Conservation (phyloP, 192 early-diverging fungal species). For the Chytriomyces sp. region DNA sequence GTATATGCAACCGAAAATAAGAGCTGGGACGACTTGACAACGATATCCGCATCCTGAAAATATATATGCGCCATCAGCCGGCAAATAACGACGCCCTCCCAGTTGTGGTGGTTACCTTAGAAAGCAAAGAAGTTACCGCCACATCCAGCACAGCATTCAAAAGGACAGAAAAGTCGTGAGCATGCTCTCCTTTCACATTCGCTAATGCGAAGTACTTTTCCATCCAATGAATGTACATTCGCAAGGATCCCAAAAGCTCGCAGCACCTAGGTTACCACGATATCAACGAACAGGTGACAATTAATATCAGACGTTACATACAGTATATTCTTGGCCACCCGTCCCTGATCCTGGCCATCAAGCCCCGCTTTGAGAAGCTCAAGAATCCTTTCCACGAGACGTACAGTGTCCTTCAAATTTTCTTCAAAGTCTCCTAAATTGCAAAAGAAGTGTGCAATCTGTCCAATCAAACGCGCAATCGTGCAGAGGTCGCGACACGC, state of each 20-base stretch:
- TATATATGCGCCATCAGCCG: neutral
- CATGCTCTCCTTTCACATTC: neutral
- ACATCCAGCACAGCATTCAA: neutral
- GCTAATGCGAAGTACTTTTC: conserved; percentile 2
- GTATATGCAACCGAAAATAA: conserved; percentile 14
- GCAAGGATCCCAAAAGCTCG: neutral
- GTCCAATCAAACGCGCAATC: neutral
- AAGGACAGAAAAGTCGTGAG: neutral
- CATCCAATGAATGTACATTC: conserved; percentile 18
- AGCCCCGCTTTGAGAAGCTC: neutral
- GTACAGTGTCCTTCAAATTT: neutral
- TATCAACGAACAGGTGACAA: no score
- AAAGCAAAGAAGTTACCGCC: neutral
- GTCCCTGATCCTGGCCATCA: no score
- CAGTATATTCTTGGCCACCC: no score
- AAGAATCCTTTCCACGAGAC: neutral
- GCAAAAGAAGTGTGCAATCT: conserved; percentile 1
- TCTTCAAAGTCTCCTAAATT: conserved; percentile 10
- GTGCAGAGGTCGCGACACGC: neutral
- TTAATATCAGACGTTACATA: no score
- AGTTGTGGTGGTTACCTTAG: neutral
- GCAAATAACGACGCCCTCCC: neutral
- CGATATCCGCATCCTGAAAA: neutral
- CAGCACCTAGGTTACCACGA: neutral
- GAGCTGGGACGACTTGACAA: neutral